Percentiles rank a stretch among this genome's conserved stretches.
phyloP scores from a whole-genome alignment of 169 alveolate species.

The Eimeria tenella region DNA sequence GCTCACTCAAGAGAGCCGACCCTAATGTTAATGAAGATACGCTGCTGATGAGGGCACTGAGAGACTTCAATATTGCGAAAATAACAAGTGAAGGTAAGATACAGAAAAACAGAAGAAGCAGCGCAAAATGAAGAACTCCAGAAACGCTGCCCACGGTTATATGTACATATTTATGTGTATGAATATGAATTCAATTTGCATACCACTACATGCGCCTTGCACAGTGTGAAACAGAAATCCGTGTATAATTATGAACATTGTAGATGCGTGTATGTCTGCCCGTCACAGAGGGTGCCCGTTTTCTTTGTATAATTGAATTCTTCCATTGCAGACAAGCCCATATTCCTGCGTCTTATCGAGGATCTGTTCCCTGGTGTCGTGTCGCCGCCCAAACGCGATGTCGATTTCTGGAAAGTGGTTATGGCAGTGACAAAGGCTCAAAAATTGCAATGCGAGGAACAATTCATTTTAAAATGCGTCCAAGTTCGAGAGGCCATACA shows the following conservation, averaged over 20 bases:
- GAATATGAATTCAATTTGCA: too few species aligned
- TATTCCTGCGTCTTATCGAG: constrained; percentile 95
- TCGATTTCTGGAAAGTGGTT: constrained; percentile 89
- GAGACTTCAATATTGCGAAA: constrained; percentile 97
- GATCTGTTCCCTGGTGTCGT: constrained; percentile 96
- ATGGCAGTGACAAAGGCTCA: constrained; percentile 85
- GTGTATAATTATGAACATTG: not conserved
- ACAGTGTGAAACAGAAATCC: not conserved
- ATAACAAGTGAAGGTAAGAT: constrained; percentile 84
- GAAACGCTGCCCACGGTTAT: not conserved
- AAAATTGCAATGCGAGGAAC: constrained; percentile 91
- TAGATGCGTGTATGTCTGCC: not conserved
- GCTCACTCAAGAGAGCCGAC: constrained; percentile 93
- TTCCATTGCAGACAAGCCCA: constrained; percentile 91
- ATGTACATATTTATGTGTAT: not conserved
- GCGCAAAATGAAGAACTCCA: not conserved
- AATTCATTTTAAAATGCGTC: constrained; percentile 87
- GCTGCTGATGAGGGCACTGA: constrained; percentile 90
- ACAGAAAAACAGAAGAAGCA: not conserved
- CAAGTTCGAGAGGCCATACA: constrained; percentile 78
- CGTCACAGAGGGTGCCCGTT: too few species aligned
- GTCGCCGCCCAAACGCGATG: constrained; percentile 91
- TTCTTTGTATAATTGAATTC: not conserved
- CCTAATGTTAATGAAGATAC: constrained; percentile 93
- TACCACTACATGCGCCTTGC: too few species aligned